Evolutionary conservation across 83 land plant species (phyloP).

Genomic region (Thuja plicata): DNA sequence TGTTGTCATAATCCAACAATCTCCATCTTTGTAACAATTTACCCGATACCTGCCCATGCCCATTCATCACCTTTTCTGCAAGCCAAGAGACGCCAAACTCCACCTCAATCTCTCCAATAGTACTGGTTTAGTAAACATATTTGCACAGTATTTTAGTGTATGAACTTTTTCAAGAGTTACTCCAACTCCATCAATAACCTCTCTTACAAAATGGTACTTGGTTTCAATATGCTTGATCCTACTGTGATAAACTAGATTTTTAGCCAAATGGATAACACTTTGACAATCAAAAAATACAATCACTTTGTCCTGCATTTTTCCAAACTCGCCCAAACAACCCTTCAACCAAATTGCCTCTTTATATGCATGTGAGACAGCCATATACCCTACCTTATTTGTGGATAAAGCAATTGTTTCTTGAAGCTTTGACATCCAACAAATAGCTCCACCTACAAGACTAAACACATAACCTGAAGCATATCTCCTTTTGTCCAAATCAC

Average conservation of each 20-base stretch:
- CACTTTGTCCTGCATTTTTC: background rate
- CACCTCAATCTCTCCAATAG: background rate
- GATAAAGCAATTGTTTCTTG: no score
- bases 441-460: no score
- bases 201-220: background rate
- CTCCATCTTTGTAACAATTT: no score
- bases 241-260: background rate
- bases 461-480: no score
- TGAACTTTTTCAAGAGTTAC: background rate
- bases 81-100: background rate
- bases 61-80: background rate
- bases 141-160: background rate
- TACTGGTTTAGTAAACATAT: background rate
- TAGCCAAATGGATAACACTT: background rate
- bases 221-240: background rate
- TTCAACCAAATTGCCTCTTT: background rate
- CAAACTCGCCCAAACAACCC: background rate
- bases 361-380: no score
- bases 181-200: background rate
- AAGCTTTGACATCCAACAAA: no score
- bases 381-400: no score
- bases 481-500: no score
- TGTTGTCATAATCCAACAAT: no score
- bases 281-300: background rate
- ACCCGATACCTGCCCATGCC: no score